These are phyloP conservation scores for Trypanosoma melophagium DNA, from an alignment of 208 protist species.

Conservation along the genomic window DNA sequence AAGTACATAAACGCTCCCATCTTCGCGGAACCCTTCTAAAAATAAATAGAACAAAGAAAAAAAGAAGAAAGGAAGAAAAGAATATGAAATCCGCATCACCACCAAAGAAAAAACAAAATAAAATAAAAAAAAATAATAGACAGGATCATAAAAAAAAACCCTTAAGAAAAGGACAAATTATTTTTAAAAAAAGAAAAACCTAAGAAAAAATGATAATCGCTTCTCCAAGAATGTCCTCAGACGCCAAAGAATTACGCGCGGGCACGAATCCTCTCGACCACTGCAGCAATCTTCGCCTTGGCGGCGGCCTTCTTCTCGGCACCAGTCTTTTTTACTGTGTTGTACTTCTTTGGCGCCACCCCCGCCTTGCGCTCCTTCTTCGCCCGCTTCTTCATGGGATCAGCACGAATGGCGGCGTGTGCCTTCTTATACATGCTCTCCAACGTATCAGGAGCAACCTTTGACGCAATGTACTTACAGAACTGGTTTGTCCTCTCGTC, in stretches of 20 bases:
- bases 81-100: conserved; percentile 3
- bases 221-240: background rate
- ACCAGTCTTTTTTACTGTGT: conserved; percentile 49
- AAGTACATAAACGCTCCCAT: conserved; percentile 99
- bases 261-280: conserved; percentile 54
- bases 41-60: conserved; percentile 19
- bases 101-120: conserved; percentile 10
- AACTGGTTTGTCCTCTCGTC: conserved; percentile 95
- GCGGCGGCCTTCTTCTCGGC: conserved; percentile 57
- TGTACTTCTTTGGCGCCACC: conserved; percentile 43
- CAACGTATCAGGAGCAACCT: conserved; percentile 90
- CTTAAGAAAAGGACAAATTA: conserved; percentile 9
- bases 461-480: conserved; percentile 92
- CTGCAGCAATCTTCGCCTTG: conserved; percentile 64
- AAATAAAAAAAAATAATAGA: conserved; percentile 10
- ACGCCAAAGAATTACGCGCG: conserved; percentile 3
- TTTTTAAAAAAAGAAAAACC: conserved; percentile 21
- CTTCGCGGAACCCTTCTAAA: conserved; percentile 26
- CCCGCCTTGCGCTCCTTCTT: conserved; percentile 63
- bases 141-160: conserved; percentile 2
- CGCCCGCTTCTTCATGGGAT: conserved; percentile 81
- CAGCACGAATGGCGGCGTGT: conserved; percentile 93
- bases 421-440: conserved; percentile 95
- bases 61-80: conserved; percentile 19
- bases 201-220: conserved; percentile 11